A percentile compares a stretch with the other conserved stretches of the same genome.
phyloP scores from a whole-genome alignment of 495 filamentous ascomycete species.

The Cercophora newfieldiana region DNA sequence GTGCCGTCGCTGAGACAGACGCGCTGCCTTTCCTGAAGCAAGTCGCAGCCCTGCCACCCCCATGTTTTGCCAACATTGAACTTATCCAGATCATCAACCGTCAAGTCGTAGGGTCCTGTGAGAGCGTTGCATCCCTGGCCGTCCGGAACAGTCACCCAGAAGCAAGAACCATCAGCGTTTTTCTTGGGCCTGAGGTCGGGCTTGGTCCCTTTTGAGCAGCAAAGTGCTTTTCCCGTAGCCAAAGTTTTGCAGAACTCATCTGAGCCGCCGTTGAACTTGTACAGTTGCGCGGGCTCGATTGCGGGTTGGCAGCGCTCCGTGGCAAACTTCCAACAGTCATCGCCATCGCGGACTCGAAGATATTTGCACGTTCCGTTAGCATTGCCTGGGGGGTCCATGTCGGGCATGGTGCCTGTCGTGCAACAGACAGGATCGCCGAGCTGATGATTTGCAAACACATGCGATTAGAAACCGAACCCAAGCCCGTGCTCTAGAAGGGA shows the following conservation, averaged over 20 bases:
- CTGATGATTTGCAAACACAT: neutral
- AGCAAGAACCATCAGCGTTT: constrained; percentile 39
- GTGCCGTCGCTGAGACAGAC: constrained; percentile 45
- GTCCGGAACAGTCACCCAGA: constrained; percentile 23
- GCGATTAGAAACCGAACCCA: neutral
- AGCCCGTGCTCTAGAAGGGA: neutral
- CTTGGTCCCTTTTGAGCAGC: constrained; percentile 20
- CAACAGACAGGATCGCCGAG: constrained; percentile 43
- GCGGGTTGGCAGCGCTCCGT: constrained; percentile 32
- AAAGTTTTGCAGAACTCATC: constrained; percentile 35
- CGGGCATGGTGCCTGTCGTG: constrained; percentile 26
- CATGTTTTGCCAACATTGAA: constrained; percentile 42
- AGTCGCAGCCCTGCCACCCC: constrained; percentile 44
- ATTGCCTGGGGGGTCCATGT: constrained; percentile 22
- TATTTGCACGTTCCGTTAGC: constrained; percentile 32
- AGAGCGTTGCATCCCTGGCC: constrained; percentile 31
- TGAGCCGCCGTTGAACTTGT: constrained; percentile 34
- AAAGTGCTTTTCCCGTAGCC: constrained; percentile 14
- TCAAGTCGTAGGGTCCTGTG: constrained; percentile 26
- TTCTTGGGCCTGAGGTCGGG: constrained; percentile 33
- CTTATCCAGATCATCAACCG: constrained; percentile 27
- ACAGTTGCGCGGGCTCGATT: constrained; percentile 31
- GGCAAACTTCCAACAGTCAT: constrained; percentile 41
- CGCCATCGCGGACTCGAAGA: constrained; percentile 25
- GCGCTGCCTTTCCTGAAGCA: constrained; percentile 24